Evolutionary conservation across 164 flowering plant species (phyloP).

Genomic region (Stephania yunnanensis): DNA sequence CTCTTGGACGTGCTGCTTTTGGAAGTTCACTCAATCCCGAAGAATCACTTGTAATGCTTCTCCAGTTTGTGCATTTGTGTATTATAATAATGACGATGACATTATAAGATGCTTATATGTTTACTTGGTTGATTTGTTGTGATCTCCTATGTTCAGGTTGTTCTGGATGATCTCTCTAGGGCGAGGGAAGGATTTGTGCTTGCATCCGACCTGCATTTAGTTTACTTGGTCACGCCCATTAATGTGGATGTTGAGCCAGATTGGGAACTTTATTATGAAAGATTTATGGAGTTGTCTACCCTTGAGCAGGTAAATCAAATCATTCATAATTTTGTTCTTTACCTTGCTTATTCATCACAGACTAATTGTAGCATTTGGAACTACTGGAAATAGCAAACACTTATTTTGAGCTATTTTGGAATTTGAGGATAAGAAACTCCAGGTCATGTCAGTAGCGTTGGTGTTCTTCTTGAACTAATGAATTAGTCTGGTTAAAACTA

Average conservation of each 20-base stretch:
- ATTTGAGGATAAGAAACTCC: too few species aligned
- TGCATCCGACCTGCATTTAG: constrained; percentile 95
- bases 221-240: constrained; percentile 86
- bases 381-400: too few species aligned
- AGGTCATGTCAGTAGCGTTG: background rate
- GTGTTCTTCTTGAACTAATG: background rate
- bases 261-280: constrained; percentile 90
- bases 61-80: background rate
- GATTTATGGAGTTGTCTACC: constrained; percentile 75
- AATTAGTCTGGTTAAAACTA: background rate
- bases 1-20: constrained; percentile 96
- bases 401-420: too few species aligned
- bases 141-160: constrained; percentile 43
- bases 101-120: background rate
- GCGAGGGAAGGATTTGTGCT: constrained; percentile 98
- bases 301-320: constrained; percentile 69
- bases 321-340: background rate
- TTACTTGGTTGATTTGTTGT: background rate
- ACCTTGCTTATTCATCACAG: too few species aligned
- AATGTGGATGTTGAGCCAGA: constrained; percentile 96
- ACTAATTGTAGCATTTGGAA: too few species aligned
- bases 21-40: constrained; percentile 95
- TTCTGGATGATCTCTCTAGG: constrained; percentile 86
- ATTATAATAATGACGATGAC: background rate
- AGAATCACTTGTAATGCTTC: constrained; percentile 78